A percentile compares a stretch with the other conserved stretches of the same genome.
Evolutionary conservation across 2,329 filamentous ascomycete species (phyloP).

Genomic region (Xylaria sp.): DNA sequence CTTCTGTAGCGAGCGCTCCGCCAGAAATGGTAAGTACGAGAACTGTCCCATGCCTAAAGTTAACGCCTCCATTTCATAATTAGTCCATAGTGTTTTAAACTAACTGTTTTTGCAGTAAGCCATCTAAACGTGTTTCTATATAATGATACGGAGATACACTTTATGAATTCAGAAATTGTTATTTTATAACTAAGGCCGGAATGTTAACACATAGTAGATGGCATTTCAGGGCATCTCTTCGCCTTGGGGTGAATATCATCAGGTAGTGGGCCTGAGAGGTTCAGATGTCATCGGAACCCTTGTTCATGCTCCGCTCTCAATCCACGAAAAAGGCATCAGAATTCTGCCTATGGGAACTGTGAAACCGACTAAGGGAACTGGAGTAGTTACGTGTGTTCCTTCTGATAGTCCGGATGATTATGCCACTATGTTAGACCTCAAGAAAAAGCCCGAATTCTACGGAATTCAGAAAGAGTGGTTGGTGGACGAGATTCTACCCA

Average conservation of each 20-base stretch:
- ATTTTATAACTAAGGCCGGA: not conserved
- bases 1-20: slow-evolving; percentile 84
- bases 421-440: slow-evolving; percentile 85
- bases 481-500: slow-evolving; percentile 85
- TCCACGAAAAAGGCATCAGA: slow-evolving; percentile 83
- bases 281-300: slow-evolving; percentile 87
- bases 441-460: slow-evolving; percentile 96
- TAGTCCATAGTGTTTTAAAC: not conserved
- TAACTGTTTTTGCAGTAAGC: slow-evolving; percentile 26
- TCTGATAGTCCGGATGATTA: slow-evolving; percentile 97
- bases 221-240: slow-evolving; percentile 90
- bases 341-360: slow-evolving; percentile 97
- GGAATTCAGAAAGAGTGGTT: slow-evolving; percentile 97
- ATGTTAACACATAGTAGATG: slow-evolving; percentile 63
- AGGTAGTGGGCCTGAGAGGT: slow-evolving; percentile 79
- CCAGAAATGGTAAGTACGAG: slow-evolving; percentile 71
- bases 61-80: too few species aligned
- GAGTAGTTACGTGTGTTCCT: slow-evolving; percentile 94
- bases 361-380: slow-evolving; percentile 92
- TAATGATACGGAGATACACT: not conserved
- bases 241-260: slow-evolving; percentile 60
- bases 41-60: not conserved
- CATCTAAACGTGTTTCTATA: not conserved
- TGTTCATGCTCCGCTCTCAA: slow-evolving; percentile 86
- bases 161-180: not conserved